Base-by-base conservation (phyloP, 2,329 filamentous ascomycete genomes). In the Epichloe brachyelytri region DNA sequence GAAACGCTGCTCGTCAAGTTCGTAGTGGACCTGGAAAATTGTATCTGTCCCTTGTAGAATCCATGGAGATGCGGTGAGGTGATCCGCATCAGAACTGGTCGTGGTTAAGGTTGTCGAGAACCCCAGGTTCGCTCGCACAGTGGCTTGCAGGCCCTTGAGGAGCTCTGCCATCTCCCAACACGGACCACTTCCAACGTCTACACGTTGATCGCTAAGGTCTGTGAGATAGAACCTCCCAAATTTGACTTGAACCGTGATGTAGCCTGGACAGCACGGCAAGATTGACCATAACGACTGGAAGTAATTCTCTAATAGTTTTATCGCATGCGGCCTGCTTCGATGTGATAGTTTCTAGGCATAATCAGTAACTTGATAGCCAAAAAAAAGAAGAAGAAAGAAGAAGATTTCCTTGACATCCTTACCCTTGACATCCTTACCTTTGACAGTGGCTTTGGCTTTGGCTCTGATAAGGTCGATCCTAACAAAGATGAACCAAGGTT, bases 171-270 rank as follows among this genome's bases (percentile, higher is more conserved):
- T 22, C 10, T 39, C 39, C 51, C 58, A 59, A 10, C 51, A 53
- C 7, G 59, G 59, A 1, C 56, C 60, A 40, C 49, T 33, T 2
- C 56, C 57, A 33, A 54, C 45, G 34, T 58, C 53, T 33, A 65
- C 59, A 5, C 56, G 20, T 12, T 52, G 49, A 14, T 51, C 53
- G 4, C 38, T 47, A 12, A 56, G 22, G 8, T 62, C 51, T 26
- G 57, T 61, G 36, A 63, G 38, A 46, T 61, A 65, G 8, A 65
- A 51, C 3, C 64, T 60, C 1, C 64, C 64, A 43, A 66, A 61
- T 14, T 55, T 55, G 33, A 61, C 51, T 39, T 59, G 54, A 8
- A 66, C 41, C 5, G 51, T 55, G 14, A 64, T 37, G 7, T 50
- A 47, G 1, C 64, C 64, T 6, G 64, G 60, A 0, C 53, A 53